Evolutionary conservation across 1,139 yeast genomes (phyloP), one percentile per base, ranked within the genome.

Genomic region (Lodderomyces oxycetoniae): DNA sequence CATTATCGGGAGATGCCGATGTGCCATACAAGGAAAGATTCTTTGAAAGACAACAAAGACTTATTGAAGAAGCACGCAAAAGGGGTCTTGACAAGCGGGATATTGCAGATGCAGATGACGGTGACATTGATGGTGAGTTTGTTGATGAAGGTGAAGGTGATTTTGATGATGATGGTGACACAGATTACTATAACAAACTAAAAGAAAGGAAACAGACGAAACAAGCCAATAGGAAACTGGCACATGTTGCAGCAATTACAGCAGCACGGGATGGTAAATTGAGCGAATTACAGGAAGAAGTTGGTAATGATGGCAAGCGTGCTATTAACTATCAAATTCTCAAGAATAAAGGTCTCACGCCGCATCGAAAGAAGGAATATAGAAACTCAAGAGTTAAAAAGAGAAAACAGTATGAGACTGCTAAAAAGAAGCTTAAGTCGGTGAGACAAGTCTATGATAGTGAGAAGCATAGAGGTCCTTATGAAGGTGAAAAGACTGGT

Each of bases 321-420:
- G 97, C 97, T 3, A 74, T 91, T 55, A 88, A 84, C 56, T 91
- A 80, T 64, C 97, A 89, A 64, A 89, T 89, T 44, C 72, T 86
- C 64, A 88, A 88, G 71, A 89, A 89, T 61, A 88, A 86, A 67
- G 99, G 99, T 54, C 78, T 91, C 46, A 87, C 96, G 2, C 89
- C 95, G 16, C 83, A 82, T 59, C 76, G 95, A 56, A 84, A 84
- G 69, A 91, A 91, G 71, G 96, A 87, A 48, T 80, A 84, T 68
- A 76, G 97, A 64, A 93, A 91, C 57, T 77, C 97, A 28, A 82
- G 99, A 64, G 97, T 91, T 54, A 91, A 91, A 72, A 91, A 91
- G 94, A 83, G 97, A 73, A 85, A 80, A 79, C 87, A 87, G 77
- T 91, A 85, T 66, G 97, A 87, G 45, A 74, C 77, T 57, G 98